These are phyloP conservation scores for Thielaviopsis populi DNA, from an alignment of 2,329 filamentous ascomycete species.

Conservation along the genomic window DNA sequence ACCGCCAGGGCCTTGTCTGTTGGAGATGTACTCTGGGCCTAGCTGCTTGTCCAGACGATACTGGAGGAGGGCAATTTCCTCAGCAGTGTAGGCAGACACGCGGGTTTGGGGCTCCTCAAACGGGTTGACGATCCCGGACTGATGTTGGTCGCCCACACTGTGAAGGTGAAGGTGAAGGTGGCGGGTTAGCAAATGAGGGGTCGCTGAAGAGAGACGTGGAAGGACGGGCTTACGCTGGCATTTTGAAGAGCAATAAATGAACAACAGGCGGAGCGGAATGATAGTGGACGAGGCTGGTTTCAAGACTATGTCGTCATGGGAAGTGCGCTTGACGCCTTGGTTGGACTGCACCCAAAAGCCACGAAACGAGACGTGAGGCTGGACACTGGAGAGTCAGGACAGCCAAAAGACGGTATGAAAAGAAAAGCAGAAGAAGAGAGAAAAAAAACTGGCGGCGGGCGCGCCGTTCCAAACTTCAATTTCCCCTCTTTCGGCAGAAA, in stretches of 20 bases:
- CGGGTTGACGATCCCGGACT: conserved; percentile 49
- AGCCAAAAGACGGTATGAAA: background rate
- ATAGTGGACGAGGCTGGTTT: background rate
- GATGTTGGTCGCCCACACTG: conserved; percentile 58
- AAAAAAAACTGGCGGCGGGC: background rate
- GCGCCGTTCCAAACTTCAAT: background rate
- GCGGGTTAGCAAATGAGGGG: conserved; percentile 17
- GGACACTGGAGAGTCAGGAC: background rate
- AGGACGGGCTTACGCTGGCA: conserved; percentile 30
- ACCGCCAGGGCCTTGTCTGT: conserved; percentile 66
- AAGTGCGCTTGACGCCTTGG: background rate
- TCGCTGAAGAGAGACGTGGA: conserved; percentile 1
- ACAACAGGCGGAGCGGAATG: background rate
- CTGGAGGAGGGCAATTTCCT: conserved; percentile 78
- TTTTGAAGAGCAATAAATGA: conserved; percentile 20
- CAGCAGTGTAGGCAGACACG: conserved; percentile 71
- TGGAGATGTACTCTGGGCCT: conserved; percentile 89
- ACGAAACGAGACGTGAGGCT: background rate
- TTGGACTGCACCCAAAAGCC: background rate
- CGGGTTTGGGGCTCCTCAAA: conserved; percentile 59
- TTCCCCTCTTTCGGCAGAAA: background rate
- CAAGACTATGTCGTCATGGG: background rate
- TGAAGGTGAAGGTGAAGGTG: conserved; percentile 16
- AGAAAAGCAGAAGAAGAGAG: background rate
- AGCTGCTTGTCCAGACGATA: conserved; percentile 80